Evolutionary conservation across 305 asterid species (phyloP).

Genomic region (Fraxinus sp.): DNA sequence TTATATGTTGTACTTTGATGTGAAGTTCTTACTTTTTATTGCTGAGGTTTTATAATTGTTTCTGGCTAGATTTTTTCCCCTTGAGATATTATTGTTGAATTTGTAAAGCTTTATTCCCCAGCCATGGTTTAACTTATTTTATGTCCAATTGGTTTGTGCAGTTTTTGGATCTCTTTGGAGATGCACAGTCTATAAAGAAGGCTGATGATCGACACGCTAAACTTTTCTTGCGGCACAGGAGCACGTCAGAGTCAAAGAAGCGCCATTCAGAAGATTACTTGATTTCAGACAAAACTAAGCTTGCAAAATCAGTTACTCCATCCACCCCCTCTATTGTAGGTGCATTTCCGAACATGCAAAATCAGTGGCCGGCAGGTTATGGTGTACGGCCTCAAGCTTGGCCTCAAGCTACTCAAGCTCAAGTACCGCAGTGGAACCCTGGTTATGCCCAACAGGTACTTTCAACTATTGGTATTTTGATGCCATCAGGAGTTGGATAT

Average conservation of each 20-base stretch:
- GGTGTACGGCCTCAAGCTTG: conserved; percentile 77
- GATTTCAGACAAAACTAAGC: conserved; percentile 72
- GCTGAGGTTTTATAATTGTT: neutral
- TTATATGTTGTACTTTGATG: neutral
- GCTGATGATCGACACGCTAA: conserved; percentile 88
- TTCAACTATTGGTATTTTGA: neutral
- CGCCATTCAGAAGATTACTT: conserved; percentile 88
- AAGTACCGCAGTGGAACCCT: conserved; percentile 77
- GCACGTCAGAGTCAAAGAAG: conserved; percentile 78
- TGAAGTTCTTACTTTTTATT: neutral
- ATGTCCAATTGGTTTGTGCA: conserved; percentile 34
- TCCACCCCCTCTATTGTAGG: conserved; percentile 63
- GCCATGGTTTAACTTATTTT: conserved; percentile 12
- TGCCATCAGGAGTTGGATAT: neutral
- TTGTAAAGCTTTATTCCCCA: neutral
- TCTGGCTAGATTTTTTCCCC: neutral
- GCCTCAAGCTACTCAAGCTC: conserved; percentile 81
- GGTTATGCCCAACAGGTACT: conserved; percentile 83
- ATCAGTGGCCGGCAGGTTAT: conserved; percentile 85
- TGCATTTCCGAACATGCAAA: conserved; percentile 66
- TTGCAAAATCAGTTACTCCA: conserved; percentile 56
- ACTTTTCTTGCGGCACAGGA: conserved; percentile 74
- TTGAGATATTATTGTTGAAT: neutral
- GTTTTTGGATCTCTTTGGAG: conserved; percentile 97
- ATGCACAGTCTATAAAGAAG: conserved; percentile 62